Percentiles rank a stretch among this genome's conserved stretches.
Conservation (phyloP, 1,139 yeast genomes). For the Tardiomyces depauwii region DNA sequence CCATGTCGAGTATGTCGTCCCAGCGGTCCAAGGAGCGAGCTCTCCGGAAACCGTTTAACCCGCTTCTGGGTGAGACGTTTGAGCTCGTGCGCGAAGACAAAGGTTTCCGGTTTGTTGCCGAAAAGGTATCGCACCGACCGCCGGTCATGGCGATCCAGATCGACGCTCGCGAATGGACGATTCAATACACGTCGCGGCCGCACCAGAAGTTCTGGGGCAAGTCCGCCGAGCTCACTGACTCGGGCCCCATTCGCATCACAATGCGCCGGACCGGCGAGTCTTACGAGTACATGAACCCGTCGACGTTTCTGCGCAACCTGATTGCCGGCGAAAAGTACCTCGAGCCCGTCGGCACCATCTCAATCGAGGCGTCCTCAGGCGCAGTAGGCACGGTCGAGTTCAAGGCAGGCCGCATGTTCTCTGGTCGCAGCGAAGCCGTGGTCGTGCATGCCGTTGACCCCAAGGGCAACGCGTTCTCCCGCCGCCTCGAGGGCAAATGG, state of each 20-base stretch:
- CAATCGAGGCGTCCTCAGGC: conserved; percentile 58
- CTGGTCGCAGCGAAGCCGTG: conserved; percentile 81
- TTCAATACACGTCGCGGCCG: conserved; percentile 66
- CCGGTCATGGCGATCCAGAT: conserved; percentile 71
- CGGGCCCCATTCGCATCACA: conserved; percentile 51
- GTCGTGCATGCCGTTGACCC: conserved; percentile 41
- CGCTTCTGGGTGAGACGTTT: conserved; percentile 76
- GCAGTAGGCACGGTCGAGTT: conserved; percentile 60
- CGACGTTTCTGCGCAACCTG: conserved; percentile 69
- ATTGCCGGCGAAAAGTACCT: conserved; percentile 92
- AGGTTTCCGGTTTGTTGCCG: conserved; percentile 59
- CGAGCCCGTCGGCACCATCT: conserved; percentile 72
- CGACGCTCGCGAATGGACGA: conserved; percentile 66
- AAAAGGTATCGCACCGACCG: conserved; percentile 76
- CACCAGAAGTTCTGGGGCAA: conserved; percentile 94
- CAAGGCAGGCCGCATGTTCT: conserved; percentile 59
- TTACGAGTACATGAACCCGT: conserved; percentile 74
- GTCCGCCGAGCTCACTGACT: conserved; percentile 69
- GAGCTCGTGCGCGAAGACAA: conserved; percentile 73
- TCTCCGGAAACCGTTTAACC: conserved; percentile 84
- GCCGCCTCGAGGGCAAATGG: conserved; percentile 62
- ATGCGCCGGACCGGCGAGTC: conserved; percentile 54
- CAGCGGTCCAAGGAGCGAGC: conserved; percentile 66
- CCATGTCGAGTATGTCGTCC: conserved; percentile 60
- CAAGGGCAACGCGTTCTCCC: conserved; percentile 20